Base-by-base conservation (phyloP, 768 basidiomycete species). In the Lanmaoa pseudosensibilis region DNA sequence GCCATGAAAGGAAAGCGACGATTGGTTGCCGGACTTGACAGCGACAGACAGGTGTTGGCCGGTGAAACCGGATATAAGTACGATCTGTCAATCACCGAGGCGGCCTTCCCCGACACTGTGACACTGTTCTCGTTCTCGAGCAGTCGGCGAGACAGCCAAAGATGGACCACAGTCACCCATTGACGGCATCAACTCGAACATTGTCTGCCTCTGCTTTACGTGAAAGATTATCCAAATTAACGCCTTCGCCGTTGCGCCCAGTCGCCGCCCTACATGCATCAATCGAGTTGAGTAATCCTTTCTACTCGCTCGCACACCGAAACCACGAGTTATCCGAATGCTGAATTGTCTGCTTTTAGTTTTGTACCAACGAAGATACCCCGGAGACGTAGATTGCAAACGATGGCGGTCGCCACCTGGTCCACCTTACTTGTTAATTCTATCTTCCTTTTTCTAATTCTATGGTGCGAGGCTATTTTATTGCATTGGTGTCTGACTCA, bases 321-420 rank as follows among this genome's bases (percentile, higher is more conserved):
- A 21, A 56, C 27, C 5, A 51, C 41, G 53, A 2, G 5, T 10
- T 19, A 27, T 25, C 21, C 5, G 13, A 52, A 19, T 38, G 23
- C 43, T 69, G 38, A 56, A 16, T 50, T 27, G 37, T 36, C 46
- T 32, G 8, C 39, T 43, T 23, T 18, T 59, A 91, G 90, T 49
- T 97, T 94, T 68, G 94, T 87, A 2, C 94, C 94, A 0, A 82
- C 92, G 9, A 83, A 84, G 65, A 88, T 98, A 65, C 95, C 95
- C 16, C 81, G 86, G 57, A 88, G 88, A 72, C 81, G 94, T 62
- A 79, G 94, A 64, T 70, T 96, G 56, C 95, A 98, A 76, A 98
- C 91, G 63, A 77, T 93, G 60, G 88, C 84, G 0, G 96, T 98
- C 45, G 91, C 94, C 16, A 61, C 86, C 50, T 96, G 92, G 93